Percentiles rank a stretch among this genome's conserved stretches.
Evolutionary conservation across 306 rosid genomes (phyloP).

Genomic region (Adenanthera pavonina): DNA sequence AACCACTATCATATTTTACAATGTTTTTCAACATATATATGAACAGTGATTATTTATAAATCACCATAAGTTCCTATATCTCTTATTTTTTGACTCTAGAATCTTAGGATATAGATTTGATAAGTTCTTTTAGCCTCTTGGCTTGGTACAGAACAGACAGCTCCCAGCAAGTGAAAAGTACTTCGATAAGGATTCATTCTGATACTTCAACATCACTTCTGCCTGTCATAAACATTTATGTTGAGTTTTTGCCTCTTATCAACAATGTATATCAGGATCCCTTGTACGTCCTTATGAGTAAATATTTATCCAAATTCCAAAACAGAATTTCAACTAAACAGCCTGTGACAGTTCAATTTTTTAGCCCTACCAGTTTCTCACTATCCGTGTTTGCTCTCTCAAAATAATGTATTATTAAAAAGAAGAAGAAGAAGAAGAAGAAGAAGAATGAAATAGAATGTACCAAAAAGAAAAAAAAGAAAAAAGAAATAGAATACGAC

Average conservation of each 20-base stretch:
- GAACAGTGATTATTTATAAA: not conserved
- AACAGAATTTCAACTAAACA: conserved; percentile 22
- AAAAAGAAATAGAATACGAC: too few relatives aligned
- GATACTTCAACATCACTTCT: not conserved
- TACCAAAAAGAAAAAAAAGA: too few relatives aligned
- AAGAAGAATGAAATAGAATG: too few relatives aligned
- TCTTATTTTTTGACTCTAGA: not conserved
- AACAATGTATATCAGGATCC: conserved; percentile 12
- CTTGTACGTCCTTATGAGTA: not conserved
- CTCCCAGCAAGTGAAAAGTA: not conserved
- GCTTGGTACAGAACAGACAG: not conserved
- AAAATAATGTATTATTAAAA: not conserved
- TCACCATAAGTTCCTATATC: not conserved
- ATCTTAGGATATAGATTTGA: not conserved
- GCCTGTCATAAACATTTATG: conserved; percentile 6
- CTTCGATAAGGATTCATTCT: not conserved
- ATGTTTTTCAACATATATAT: not conserved
- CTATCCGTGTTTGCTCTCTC: conserved; percentile 3
- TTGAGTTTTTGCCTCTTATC: not conserved
- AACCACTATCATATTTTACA: not conserved
- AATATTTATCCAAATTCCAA: not conserved
- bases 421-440: too few relatives aligned
- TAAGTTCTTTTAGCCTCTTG: not conserved
- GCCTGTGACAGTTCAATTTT: not conserved
- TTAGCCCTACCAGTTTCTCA: not conserved